Evolutionary conservation across 2,329 filamentous ascomycete species (phyloP).

Genomic region (Coleophoma eucalyptorum): DNA sequence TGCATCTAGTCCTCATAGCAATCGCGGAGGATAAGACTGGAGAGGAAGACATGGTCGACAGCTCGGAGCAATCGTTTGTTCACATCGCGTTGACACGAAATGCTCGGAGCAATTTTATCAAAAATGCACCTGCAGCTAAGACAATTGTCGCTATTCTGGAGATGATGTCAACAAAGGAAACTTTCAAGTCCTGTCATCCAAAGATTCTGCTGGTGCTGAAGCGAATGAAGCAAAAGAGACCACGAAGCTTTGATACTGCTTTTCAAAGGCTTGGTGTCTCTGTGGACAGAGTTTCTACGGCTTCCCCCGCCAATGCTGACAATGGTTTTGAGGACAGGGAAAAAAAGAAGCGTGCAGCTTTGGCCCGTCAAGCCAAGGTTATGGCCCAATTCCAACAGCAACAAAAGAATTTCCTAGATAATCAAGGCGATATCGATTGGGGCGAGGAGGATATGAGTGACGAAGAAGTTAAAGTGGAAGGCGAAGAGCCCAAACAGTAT

Average conservation of each 20-base stretch:
- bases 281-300: constrained; percentile 75
- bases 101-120: constrained; percentile 58
- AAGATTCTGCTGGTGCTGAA: constrained; percentile 83
- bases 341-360: constrained; percentile 83
- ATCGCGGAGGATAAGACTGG: constrained; percentile 73
- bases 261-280: constrained; percentile 62
- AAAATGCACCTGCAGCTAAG: constrained; percentile 50
- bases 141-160: constrained; percentile 64
- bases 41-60: constrained; percentile 45
- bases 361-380: constrained; percentile 85
- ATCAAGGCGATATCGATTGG: constrained; percentile 84
- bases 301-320: constrained; percentile 68
- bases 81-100: constrained; percentile 63
- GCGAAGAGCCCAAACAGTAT: constrained; percentile 65
- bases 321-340: constrained; percentile 62
- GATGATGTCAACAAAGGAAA: constrained; percentile 61
- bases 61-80: constrained; percentile 63
- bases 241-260: constrained; percentile 65
- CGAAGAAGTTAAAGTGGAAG: constrained; percentile 54
- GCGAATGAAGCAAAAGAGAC: constrained; percentile 79
- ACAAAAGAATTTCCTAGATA: constrained; percentile 90
- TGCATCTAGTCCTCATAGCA: constrained; percentile 84
- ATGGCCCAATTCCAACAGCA: constrained; percentile 99
- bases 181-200: constrained; percentile 77
- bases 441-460: constrained; percentile 76